phyloP scores from a whole-genome alignment of 2,329 filamentous ascomycete genomes.

The Exophiala sp. region DNA sequence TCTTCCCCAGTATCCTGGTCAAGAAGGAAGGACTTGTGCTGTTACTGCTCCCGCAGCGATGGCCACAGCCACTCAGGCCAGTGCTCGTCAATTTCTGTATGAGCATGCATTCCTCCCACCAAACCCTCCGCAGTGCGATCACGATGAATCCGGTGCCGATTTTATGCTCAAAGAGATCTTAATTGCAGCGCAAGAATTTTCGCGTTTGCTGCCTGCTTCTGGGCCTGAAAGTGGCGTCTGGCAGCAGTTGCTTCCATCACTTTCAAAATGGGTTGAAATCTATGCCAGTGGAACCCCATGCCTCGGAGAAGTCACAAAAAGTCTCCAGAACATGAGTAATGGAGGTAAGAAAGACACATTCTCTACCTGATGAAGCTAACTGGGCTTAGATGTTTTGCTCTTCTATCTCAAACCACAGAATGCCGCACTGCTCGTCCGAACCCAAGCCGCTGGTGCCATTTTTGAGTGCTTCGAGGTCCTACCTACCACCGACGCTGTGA shows the following conservation, averaged over 20 bases:
- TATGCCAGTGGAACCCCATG: slow-evolving; percentile 19
- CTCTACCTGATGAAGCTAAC: neutral
- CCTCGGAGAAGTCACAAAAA: no score
- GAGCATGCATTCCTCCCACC: slow-evolving; percentile 51
- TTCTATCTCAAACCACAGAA: slow-evolving; percentile 48
- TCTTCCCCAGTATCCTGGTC: no score
- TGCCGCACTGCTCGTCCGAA: slow-evolving; percentile 43
- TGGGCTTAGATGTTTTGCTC: slow-evolving; percentile 32
- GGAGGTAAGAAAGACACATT: slow-evolving; percentile 4
- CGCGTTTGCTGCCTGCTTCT: neutral
- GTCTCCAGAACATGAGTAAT: slow-evolving; percentile 2
- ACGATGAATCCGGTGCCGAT: slow-evolving; percentile 27
- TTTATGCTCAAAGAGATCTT: slow-evolving; percentile 10
- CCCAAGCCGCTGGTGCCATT: slow-evolving; percentile 20
- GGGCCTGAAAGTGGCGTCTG: slow-evolving; percentile 4
- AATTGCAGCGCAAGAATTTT: slow-evolving; percentile 4
- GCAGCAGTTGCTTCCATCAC: slow-evolving; percentile 1
- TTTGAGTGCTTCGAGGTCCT: slow-evolving; percentile 50
- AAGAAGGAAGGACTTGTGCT: neutral
- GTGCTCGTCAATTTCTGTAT: slow-evolving; percentile 35
- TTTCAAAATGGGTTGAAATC: slow-evolving; percentile 8
- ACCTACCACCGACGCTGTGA: slow-evolving; percentile 38
- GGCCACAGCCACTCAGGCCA: no score
- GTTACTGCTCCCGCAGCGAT: neutral
- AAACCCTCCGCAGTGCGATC: slow-evolving; percentile 42